These are phyloP conservation scores for Fabrea salina DNA, from an alignment of 169 alveolate genomes.

Conservation along the genomic window DNA sequence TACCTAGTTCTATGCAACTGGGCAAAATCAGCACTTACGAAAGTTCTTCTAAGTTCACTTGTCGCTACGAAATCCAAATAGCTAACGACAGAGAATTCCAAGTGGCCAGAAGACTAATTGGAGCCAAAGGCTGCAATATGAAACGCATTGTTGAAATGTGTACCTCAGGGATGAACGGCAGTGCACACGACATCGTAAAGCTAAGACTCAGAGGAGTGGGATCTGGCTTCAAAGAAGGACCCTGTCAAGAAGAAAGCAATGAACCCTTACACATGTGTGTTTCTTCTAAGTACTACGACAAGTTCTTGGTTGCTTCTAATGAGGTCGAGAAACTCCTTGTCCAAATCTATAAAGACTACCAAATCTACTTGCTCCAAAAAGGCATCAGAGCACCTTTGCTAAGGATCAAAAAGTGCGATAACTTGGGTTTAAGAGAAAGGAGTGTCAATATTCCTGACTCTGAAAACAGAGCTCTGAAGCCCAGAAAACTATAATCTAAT, in stretches of 20 bases:
- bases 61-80: constrained; percentile 90
- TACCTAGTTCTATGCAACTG: constrained; percentile 12
- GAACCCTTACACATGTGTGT: constrained; percentile 94
- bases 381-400: constrained; percentile 18
- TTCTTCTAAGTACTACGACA: constrained; percentile 86
- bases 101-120: constrained; percentile 91
- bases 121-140: constrained; percentile 91
- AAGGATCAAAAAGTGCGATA: too few species aligned
- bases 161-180: constrained; percentile 11
- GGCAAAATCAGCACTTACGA: neutral
- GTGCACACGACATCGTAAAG: constrained; percentile 76
- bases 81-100: constrained; percentile 90
- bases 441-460: too few species aligned
- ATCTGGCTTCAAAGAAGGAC: constrained; percentile 94
- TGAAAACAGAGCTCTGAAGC: too few species aligned
- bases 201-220: constrained; percentile 92
- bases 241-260: constrained; percentile 83
- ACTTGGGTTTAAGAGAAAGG: too few species aligned
- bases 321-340: constrained; percentile 77
- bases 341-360: constrained; percentile 88
- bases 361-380: constrained; percentile 59
- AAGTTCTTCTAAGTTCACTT: constrained; percentile 77
- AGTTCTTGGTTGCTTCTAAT: constrained; percentile 85
- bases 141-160: constrained; percentile 85
- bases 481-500: too few species aligned